Base-by-base conservation (phyloP, 768 basidiomycete genomes). In the Suillus sp. region DNA sequence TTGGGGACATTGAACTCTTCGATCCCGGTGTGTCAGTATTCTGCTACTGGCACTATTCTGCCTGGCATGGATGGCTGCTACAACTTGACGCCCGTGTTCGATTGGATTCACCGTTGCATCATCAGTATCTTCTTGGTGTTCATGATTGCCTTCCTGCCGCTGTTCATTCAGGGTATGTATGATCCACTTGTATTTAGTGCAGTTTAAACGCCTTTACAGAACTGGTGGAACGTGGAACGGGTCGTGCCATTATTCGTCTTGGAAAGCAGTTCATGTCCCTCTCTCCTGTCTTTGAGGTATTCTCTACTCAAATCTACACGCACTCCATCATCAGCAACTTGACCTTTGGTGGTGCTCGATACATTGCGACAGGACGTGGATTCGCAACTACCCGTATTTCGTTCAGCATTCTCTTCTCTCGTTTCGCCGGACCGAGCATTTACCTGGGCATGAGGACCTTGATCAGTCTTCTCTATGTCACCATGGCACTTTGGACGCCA, bases 121-220 rank as follows among this genome's bases (percentile, higher is more conserved):
- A 92, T 96, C 78, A 95, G 92, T 78, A 96, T 99, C 72, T 95
- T 99, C 85, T 81, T 99, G 78, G 97, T 99, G 65, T 99, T 98
- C 83, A 89, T 96, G 88, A 98, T 98, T 62, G 87, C 95, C 7
- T 97, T 96, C 82, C 79, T 98, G 71, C 95, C 95, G 0, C 81
- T 98, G 37, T 97, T 97, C 86, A 80, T 97, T 56, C 95, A 97
- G 86, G 95, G 95, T 95, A 70, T 58, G 80, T 72, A 13, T 43
- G 51, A 10, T 8, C 27, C 45, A 37, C 35, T 54, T 32, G 11
- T 53, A 42, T 62, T 51, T 61, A 16, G 1, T 2, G 4, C 30
- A 38, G 25, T 64, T 48, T 67, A 75, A 55, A 72, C 68, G 3
- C n/a, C 30, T 34, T 60, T 40, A 20, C 72, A 95, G 97, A 99